Conservation (phyloP, 345 rosid species). For the Odontarrhena argentea region DNA sequence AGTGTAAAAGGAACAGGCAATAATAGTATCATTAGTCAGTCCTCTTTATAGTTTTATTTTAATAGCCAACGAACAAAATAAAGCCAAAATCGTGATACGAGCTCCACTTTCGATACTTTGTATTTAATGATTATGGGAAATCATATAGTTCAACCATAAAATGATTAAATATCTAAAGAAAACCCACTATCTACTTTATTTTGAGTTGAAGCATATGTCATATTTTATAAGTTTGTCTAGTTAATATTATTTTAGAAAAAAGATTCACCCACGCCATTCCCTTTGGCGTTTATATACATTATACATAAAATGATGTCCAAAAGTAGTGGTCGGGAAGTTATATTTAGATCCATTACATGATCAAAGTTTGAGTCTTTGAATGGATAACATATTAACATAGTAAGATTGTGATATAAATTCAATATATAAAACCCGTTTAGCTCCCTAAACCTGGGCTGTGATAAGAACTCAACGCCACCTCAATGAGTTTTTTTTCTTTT, state of each 20-base stretch:
- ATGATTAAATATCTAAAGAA: slow-evolving; percentile 25
- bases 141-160: slow-evolving; percentile 25
- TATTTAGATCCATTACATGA: slow-evolving; percentile 20
- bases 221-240: background rate
- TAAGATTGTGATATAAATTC: no score
- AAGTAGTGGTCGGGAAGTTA: slow-evolving; percentile 44
- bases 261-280: slow-evolving; percentile 24
- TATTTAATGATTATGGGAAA: slow-evolving; percentile 19
- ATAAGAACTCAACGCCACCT: background rate
- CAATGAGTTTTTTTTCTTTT: no score
- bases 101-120: slow-evolving; percentile 30
- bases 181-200: slow-evolving; percentile 29
- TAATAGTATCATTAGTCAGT: slow-evolving; percentile 8
- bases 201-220: slow-evolving; percentile 28
- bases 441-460: no score
- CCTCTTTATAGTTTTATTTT: background rate
- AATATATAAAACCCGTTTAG: background rate
- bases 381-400: background rate
- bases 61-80: slow-evolving; percentile 24
- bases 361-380: slow-evolving; percentile 11
- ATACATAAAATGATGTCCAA: slow-evolving; percentile 1
- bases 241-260: background rate
- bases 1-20: background rate
- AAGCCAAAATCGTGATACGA: slow-evolving; percentile 30
- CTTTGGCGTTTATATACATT: slow-evolving; percentile 25